These are phyloP conservation scores for Penicillium chermesinum DNA, from an alignment of 495 filamentous ascomycete genomes.

Conservation along the genomic window DNA sequence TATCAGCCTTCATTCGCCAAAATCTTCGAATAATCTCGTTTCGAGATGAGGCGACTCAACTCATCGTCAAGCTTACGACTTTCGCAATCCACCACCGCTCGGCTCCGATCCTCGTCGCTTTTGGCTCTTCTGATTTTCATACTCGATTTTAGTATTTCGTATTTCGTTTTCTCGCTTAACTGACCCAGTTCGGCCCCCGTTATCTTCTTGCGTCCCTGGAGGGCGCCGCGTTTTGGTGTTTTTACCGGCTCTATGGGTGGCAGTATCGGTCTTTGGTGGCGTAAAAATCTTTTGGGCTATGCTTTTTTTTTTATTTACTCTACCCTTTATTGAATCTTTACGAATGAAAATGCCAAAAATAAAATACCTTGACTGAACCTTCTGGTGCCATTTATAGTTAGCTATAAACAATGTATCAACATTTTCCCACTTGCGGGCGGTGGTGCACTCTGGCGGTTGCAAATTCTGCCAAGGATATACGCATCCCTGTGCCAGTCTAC, in stretches of 20 bases:
- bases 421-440: too few species aligned
- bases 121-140: slow-evolving; percentile 5
- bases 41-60: slow-evolving; percentile 17
- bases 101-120: slow-evolving; percentile 5
- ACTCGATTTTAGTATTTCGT: slow-evolving; percentile 8
- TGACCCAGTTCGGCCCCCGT: slow-evolving; percentile 17
- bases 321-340: slow-evolving; percentile 1
- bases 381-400: too few species aligned
- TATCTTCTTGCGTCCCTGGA: slow-evolving; percentile 10
- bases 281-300: slow-evolving; percentile 7
- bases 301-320: slow-evolving; percentile 6
- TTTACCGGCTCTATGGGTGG: slow-evolving; percentile 1
- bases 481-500: too few species aligned
- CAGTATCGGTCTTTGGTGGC: slow-evolving; percentile 5
- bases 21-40: background rate
- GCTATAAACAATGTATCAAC: too few species aligned
- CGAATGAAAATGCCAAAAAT: slow-evolving; percentile 9
- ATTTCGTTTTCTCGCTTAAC: slow-evolving; percentile 13
- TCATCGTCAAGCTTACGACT: slow-evolving; percentile 15
- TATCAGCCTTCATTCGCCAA: background rate
- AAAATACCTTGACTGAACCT: background rate
- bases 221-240: slow-evolving; percentile 14
- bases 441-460: too few species aligned
- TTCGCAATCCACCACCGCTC: slow-evolving; percentile 3
- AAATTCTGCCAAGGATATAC: too few species aligned